These are phyloP conservation scores for Musa troglodytarum DNA, from an alignment of 176 grass and related monocot species.

Conservation along the genomic window DNA sequence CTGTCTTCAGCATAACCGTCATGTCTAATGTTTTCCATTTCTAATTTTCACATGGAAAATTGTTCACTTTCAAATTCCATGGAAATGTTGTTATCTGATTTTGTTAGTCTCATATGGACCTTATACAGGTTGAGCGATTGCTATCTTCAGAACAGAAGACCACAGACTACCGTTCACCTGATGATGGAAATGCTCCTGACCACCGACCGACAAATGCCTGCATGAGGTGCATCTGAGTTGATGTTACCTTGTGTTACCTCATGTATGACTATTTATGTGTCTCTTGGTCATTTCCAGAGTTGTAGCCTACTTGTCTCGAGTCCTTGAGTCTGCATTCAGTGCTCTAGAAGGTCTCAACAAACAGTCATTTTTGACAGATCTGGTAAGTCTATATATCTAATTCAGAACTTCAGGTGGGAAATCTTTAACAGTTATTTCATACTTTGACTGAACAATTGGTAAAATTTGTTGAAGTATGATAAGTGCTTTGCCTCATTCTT, in stretches of 20 bases:
- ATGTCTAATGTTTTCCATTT: background rate
- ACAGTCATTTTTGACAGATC: slow-evolving; percentile 96
- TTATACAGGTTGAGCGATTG: slow-evolving; percentile 79
- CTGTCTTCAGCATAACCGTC: background rate
- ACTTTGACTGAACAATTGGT: background rate
- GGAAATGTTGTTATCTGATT: background rate
- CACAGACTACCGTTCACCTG: slow-evolving; percentile 82
- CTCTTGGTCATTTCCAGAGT: slow-evolving; percentile 53
- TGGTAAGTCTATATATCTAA: slow-evolving; percentile 42
- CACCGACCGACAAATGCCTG: slow-evolving; percentile 96
- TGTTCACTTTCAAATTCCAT: background rate
- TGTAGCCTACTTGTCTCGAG: slow-evolving; percentile 95
- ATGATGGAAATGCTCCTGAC: slow-evolving; percentile 91
- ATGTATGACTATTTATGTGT: slow-evolving; percentile 20
- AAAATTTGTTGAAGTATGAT: background rate
- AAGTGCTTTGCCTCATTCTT: background rate
- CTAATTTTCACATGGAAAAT: background rate
- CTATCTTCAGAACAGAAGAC: slow-evolving; percentile 91
- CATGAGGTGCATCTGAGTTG: slow-evolving; percentile 52
- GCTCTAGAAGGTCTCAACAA: slow-evolving; percentile 97
- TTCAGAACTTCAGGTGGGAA: background rate
- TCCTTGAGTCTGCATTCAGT: slow-evolving; percentile 95
- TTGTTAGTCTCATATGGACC: too few relatives aligned
- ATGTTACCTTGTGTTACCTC: slow-evolving; percentile 15
- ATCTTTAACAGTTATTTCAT: background rate